Percentiles rank a stretch among this genome's conserved stretches.
Conservation (phyloP, 495 filamentous ascomycete genomes). For the Ramalina intermedia region DNA sequence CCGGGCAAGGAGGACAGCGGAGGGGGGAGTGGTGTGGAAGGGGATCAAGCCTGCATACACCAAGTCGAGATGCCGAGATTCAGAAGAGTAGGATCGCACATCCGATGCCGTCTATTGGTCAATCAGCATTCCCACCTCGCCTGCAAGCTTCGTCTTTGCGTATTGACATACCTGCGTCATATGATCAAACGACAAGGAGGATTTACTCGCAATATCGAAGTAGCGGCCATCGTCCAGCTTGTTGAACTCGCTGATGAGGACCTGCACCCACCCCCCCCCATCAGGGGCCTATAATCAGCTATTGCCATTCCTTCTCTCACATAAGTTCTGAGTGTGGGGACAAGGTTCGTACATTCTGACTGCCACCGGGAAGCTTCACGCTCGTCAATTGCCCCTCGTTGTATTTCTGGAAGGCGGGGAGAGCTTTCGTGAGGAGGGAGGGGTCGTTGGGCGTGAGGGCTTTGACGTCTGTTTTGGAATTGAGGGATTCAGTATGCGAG, state of each 20-base stretch:
- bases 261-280: constrained; percentile 29
- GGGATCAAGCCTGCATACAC: constrained; percentile 40
- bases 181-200: constrained; percentile 81
- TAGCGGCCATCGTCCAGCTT: constrained; percentile 64
- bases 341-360: constrained; percentile 43
- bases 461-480: constrained; percentile 59
- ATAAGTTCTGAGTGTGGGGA: not conserved
- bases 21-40: constrained; percentile 5
- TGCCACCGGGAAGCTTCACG: constrained; percentile 75
- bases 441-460: constrained; percentile 58
- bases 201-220: constrained; percentile 74
- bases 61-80: constrained; percentile 63
- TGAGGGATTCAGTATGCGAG: not conserved
- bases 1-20: too few species aligned
- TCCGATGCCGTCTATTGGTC: constrained; percentile 58
- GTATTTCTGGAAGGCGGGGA: constrained; percentile 81
- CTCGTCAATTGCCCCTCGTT: constrained; percentile 87
- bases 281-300: not conserved
- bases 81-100: constrained; percentile 65
- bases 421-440: constrained; percentile 50
- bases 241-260: constrained; percentile 79
- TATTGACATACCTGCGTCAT: constrained; percentile 44
- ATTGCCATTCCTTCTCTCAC: not conserved
- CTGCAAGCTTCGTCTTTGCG: too few species aligned
- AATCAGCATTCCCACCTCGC: not conserved